phyloP scores from a whole-genome alignment of 768 basidiomycete species.

The Macrolepiota fuliginosa region DNA sequence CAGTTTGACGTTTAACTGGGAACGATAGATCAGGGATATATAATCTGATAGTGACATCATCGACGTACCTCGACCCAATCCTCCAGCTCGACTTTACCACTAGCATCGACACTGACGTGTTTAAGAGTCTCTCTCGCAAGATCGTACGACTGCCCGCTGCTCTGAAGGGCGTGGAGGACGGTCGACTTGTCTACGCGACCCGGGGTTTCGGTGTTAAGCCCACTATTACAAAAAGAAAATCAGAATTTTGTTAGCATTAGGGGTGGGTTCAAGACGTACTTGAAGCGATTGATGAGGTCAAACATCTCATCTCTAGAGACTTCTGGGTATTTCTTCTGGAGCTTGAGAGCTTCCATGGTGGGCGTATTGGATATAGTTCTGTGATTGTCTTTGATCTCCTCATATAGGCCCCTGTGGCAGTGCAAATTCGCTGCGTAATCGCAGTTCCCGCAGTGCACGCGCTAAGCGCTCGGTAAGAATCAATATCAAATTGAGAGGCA shows the following conservation, averaged over 20 bases:
- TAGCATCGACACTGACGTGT: slow-evolving; percentile 89
- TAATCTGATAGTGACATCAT: slow-evolving; percentile 20
- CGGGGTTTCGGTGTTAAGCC: slow-evolving; percentile 74
- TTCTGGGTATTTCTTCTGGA: slow-evolving; percentile 91
- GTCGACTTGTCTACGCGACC: slow-evolving; percentile 82
- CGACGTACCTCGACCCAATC: slow-evolving; percentile 92
- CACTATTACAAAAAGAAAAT: slow-evolving; percentile 35
- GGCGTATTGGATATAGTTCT: slow-evolving; percentile 6
- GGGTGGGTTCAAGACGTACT: slow-evolving; percentile 52
- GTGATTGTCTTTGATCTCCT: slow-evolving; percentile 14
- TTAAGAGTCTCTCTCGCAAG: slow-evolving; percentile 88
- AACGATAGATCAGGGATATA: slow-evolving; percentile 12
- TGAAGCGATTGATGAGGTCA: slow-evolving; percentile 92
- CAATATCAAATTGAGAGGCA: neutral
- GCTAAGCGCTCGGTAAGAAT: neutral
- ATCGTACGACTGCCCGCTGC: slow-evolving; percentile 88
- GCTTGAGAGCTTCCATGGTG: slow-evolving; percentile 77
- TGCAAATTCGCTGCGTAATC: slow-evolving; percentile 9
- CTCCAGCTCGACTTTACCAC: slow-evolving; percentile 94
- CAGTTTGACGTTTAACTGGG: slow-evolving; percentile 80
- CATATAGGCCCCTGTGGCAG: slow-evolving; percentile 14
- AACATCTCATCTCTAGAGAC: slow-evolving; percentile 93
- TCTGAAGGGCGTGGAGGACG: slow-evolving; percentile 75
- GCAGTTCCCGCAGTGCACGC: neutral
- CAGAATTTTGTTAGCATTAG: slow-evolving; percentile 5